Base-by-base conservation (phyloP, 371 early-diverging fungal species). In the Mortierella sp. region DNA sequence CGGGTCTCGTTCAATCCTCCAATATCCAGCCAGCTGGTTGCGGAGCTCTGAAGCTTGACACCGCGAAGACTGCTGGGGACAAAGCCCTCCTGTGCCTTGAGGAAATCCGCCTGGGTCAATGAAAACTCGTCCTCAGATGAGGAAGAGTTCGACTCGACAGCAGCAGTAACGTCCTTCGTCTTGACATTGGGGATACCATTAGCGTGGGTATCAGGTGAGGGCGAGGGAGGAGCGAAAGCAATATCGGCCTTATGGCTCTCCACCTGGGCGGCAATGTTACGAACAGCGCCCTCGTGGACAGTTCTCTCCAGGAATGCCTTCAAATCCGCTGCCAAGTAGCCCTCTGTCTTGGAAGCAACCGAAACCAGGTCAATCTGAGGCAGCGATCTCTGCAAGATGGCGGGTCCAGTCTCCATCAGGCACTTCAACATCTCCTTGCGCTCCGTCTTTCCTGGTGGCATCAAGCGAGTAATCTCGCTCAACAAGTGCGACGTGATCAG, bases 1-100 rank as follows among this genome's bases (percentile, higher is more conserved):
- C 96, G 94, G 1, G 97, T 95, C 61, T 95, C 96, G 28, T 92
- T 90, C 77, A 99, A 82, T 14, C 97, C 98, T 61, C 98, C 98
- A 83, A 98, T 97, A 87, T 97, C 97, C 4, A 91, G 82, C 99
- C 98, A 98, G 37, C 92, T 89, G 0, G 95, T 95, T 13, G 90
- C 92, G 13, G 96, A 95, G 26, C 92, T 92, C 76, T 96, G 95
- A 37, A 97, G 85, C 75, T 95, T 95, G 8, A 97, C 93, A 14
- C 96, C 96, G 55, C 96, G 92, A 70, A 98, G 87, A 53, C 95
- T 94, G 50, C 94, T 89, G 1, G 98, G 98, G 11, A 94, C 93
- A 87, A 94, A 98, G 0, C 93, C 97, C 57, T 92, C 89, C 55
- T 94, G 90, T 0, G 98, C 98, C 37, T 90, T 91, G 40, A 87